Evolutionary conservation across 805 yeast species (phyloP), one percentile per base, ranked within the genome.

Genomic region (Ogataea polymorpha): DNA sequence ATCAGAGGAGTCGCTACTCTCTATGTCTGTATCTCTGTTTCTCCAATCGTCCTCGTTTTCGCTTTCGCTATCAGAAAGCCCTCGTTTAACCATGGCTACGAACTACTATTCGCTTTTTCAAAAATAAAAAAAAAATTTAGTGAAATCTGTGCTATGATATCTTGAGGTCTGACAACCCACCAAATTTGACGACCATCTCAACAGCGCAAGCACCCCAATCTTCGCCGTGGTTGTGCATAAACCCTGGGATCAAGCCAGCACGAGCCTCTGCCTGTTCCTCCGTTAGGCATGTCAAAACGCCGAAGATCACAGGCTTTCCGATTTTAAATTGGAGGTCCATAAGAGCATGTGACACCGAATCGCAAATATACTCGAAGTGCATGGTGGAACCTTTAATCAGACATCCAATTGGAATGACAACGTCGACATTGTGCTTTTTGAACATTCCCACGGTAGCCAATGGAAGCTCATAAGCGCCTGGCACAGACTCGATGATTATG

Each of bases 121-220:
- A n/a, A n/a, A n/a, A n/a, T n/a, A 16, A 4, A 25, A 17, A 21
- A 35, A 30, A 24, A 35, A 31, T 20, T 10, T 40, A 33, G 33
- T 34, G 20, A 18, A 18, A 18, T 18, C 3, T 18, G 20, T 15
- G 3, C 16, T 33, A 18, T 32, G 21, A 20, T 20, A 20, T 33
- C 15, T 24, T 23, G 11, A 25, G 37, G 43, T 32, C 40, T 39
- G 39, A 38, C 40, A 38, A 39, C 42, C 30, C 43, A 14, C 39
- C 41, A 15, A 37, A 77, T 52, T 78, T 78, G 12, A 58, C 37
- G 4, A 77, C 82, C 98, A 93, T 91, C 70, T 91, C 99, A 20
- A 93, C 96, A 12, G 99, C 99, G 40, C 97, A 96, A 25, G 95
- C 90, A 53, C 96, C 99, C 99, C 99, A 91, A 64, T 93, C 99